phyloP scores from a whole-genome alignment of 1,139 yeast species.

The Arxiozyma slooffiae region DNA sequence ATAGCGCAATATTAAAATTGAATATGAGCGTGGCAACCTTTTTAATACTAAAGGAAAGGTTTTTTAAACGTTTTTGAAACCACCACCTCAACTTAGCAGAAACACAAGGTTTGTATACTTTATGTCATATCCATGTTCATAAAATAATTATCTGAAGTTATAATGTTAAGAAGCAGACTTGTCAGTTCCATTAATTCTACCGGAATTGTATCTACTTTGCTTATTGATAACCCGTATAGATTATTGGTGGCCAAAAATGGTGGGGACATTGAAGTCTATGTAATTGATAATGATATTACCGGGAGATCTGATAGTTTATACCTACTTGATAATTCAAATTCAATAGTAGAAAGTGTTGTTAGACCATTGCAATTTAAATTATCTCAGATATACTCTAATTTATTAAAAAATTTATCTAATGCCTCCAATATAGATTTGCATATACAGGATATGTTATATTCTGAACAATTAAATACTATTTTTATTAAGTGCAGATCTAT shows the following conservation, averaged over 20 bases:
- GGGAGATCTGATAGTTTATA: neutral
- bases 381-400: conserved; percentile 22
- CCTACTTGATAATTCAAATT: neutral
- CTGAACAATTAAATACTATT: conserved; percentile 22
- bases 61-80: neutral
- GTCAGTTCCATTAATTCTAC: conserved; percentile 13
- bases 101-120: neutral
- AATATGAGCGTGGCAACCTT: neutral
- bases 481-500: conserved; percentile 23
- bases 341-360: neutral
- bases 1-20: neutral
- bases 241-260: conserved; percentile 20
- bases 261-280: conserved; percentile 25
- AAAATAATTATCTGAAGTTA: neutral
- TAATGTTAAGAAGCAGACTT: conserved; percentile 17
- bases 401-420: conserved; percentile 15
- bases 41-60: no score
- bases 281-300: conserved; percentile 12
- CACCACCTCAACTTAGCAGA: neutral
- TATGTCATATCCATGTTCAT: neutral
- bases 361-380: conserved; percentile 11
- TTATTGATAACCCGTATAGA: conserved; percentile 20
- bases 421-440: conserved; percentile 6
- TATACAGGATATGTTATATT: conserved; percentile 17
- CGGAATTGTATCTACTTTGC: conserved; percentile 18